phyloP scores from a whole-genome alignment of 1,284 basidiomycete genomes.

The Cerrena zonata region DNA sequence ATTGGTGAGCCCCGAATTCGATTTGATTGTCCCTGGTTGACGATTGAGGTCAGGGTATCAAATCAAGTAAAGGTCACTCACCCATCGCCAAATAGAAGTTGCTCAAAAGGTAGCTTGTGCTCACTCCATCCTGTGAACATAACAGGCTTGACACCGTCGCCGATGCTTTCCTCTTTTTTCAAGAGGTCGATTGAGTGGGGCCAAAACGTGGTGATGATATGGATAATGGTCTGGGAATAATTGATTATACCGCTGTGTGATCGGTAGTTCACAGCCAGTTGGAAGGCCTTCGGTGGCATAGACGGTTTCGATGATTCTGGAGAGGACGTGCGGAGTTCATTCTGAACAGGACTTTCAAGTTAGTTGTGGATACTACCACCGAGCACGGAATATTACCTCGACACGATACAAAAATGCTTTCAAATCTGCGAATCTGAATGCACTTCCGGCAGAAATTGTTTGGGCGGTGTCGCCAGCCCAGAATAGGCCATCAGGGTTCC shows the following conservation, averaged over 20 bases:
- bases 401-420: slow-evolving; percentile 57
- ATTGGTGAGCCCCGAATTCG: slow-evolving; percentile 61
- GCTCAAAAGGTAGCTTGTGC: slow-evolving; percentile 44
- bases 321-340: too few relatives aligned
- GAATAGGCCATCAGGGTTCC: slow-evolving; percentile 61
- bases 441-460: slow-evolving; percentile 65
- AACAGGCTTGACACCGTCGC: slow-evolving; percentile 53
- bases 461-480: slow-evolving; percentile 80
- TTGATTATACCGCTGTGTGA: slow-evolving; percentile 62
- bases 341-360: too few relatives aligned
- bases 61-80: slow-evolving; percentile 19
- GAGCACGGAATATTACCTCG: slow-evolving; percentile 44
- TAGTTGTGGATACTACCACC: too few relatives aligned
- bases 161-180: slow-evolving; percentile 48
- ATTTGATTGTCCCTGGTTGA: slow-evolving; percentile 36
- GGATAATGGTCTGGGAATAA: slow-evolving; percentile 58
- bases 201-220: slow-evolving; percentile 58
- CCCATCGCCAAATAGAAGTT: slow-evolving; percentile 48
- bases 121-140: slow-evolving; percentile 51
- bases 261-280: slow-evolving; percentile 60
- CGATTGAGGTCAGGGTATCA: background rate
- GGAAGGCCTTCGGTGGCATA: slow-evolving; percentile 34
- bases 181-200: slow-evolving; percentile 59
- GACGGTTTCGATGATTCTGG: background rate
- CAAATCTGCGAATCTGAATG: slow-evolving; percentile 66